Base-by-base conservation (phyloP, 2,329 filamentous ascomycete species). In the Dendrostoma leiphaemia region DNA sequence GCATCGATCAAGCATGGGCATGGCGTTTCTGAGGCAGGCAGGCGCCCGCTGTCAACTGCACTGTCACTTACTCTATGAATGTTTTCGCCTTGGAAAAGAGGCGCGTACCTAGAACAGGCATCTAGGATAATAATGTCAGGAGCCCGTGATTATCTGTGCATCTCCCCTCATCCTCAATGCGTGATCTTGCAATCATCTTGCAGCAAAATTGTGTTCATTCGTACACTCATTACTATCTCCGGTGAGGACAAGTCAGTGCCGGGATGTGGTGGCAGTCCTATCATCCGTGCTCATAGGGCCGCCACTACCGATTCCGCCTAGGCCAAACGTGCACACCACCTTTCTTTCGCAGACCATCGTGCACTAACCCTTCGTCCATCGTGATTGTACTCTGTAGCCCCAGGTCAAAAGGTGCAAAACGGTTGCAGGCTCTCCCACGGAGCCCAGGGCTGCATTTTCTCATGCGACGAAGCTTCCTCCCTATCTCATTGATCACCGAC, bases 151-250 rank as follows among this genome's bases (percentile, higher is more conserved):
- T n/a, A n/a, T n/a, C n/a, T n/a, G n/a, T n/a, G n/a, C n/a, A n/a
- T n/a, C n/a, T n/a, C n/a, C n/a, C n/a, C n/a, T n/a, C n/a, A 24
- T 15, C 38, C 10, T 13, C 3, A 6, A 12, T 13, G 13, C 4
- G 12, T 12, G 9, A 23, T 23, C 6, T 17, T n/a, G 38, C 38
- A 26, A 15, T 38, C 21, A n/a, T n/a, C 19, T 3, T 7, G 38
- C 23, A 41, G 38, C 38, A 26, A 41, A n/a, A 41, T 41, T 6
- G 24, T 13, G 19, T 26, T 41, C 23, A 40, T 55, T 55, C 53
- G 45, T 55, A 51, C 53, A 51, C 48, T 55, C 53, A 47, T 55
- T 47, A 55, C 45, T 37, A 40, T 48, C 53, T 55, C 50, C 47
- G 38, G 41, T n/a, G n/a, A 51, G 29, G 44, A 46, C 48, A 44